Conservation (phyloP, 2,329 filamentous ascomycete genomes). For the Elsinoe batatas region DNA sequence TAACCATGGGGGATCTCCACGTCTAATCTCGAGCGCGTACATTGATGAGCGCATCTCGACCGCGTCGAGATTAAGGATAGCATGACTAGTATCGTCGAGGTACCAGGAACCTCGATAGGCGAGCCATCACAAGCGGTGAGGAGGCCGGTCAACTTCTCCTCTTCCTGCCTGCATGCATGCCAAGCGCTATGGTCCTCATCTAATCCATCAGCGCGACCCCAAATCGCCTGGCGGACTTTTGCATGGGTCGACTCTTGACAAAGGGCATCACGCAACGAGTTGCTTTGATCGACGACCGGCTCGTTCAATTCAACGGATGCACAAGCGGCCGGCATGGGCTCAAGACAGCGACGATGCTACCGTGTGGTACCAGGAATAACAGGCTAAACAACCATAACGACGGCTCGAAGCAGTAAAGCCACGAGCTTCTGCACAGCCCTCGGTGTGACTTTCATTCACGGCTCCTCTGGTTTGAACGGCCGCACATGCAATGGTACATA, state of each 20-base stretch:
- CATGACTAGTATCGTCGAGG: background rate
- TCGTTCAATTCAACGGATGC: conserved; percentile 1
- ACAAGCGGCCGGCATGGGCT: background rate
- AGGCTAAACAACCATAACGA: conserved; percentile 9
- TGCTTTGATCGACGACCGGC: conserved; percentile 8
- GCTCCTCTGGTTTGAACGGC: background rate
- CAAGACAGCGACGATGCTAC: background rate
- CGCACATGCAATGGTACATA: background rate
- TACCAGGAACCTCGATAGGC: conserved; percentile 6
- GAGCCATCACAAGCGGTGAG: conserved; percentile 5
- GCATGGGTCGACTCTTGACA: conserved; percentile 2
- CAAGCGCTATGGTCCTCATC: background rate
- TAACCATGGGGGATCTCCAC: background rate
- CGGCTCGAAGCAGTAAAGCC: conserved; percentile 1
- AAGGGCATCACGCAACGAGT: conserved; percentile 12
- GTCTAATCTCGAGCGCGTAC: background rate
- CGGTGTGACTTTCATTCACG: background rate
- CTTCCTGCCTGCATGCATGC: background rate
- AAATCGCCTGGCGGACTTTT: background rate
- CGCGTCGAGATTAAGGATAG: conserved; percentile 1
- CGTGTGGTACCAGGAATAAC: conserved; percentile 3
- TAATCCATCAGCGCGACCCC: background rate
- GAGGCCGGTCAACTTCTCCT: background rate
- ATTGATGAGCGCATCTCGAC: conserved; percentile 1
- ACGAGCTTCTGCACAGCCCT: background rate